phyloP scores from a whole-genome alignment of 2,329 filamentous ascomycete species.

The Paecilomyces dactylethromorphus region DNA sequence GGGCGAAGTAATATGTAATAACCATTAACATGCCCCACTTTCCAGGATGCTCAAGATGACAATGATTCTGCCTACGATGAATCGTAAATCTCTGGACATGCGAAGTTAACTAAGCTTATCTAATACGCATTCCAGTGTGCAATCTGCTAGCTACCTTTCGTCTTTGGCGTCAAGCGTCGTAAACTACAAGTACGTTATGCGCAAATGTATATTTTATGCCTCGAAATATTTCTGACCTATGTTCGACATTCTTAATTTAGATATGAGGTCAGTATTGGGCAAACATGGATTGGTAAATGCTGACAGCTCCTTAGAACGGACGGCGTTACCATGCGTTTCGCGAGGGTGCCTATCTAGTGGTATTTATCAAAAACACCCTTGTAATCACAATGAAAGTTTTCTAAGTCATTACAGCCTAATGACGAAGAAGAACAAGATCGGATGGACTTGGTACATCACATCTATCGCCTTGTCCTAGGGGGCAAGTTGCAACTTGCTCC shows the following conservation, averaged over 20 bases:
- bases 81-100: neutral
- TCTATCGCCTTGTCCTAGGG: slow-evolving; percentile 5
- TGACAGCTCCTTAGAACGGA: slow-evolving; percentile 10
- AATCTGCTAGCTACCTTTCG: neutral
- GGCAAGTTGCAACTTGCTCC: slow-evolving; percentile 7
- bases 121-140: neutral
- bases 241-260: neutral
- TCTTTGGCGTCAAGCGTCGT: neutral
- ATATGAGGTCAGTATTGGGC: neutral
- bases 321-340: slow-evolving; percentile 17
- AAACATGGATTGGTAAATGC: neutral
- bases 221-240: neutral
- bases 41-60: neutral
- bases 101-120: neutral
- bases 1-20: neutral
- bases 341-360: slow-evolving; percentile 13
- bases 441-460: slow-evolving; percentile 1
- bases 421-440: slow-evolving; percentile 12
- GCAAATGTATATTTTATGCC: too few relatives aligned
- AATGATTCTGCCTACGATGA: neutral
- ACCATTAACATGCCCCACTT: neutral
- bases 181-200: neutral
- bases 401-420: slow-evolving; percentile 12
- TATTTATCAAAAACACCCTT: neutral
- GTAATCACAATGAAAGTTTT: neutral